Evolutionary conservation across 371 early-diverging fungal species (phyloP).

Genomic region (Mucor velutinosus): DNA sequence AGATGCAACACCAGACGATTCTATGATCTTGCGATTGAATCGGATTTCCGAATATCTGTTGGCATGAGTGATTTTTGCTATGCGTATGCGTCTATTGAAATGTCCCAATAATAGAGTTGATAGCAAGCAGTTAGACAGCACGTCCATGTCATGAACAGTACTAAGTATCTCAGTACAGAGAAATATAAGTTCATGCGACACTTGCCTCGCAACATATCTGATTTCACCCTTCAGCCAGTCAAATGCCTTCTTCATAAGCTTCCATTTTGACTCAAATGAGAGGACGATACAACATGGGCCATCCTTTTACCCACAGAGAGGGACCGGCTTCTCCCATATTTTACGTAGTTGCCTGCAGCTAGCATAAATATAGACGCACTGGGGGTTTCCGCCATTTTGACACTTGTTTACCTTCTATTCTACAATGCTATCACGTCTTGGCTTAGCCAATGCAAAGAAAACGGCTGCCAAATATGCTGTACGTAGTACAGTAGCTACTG

Average conservation of each 20-base stretch:
- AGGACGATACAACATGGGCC: not conserved
- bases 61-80: slow-evolving; percentile 90
- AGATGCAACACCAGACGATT: too few species aligned
- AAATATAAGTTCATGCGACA: slow-evolving; percentile 18
- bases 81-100: slow-evolving; percentile 91
- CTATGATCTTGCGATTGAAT: slow-evolving; percentile 50
- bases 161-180: slow-evolving; percentile 67
- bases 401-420: not conserved
- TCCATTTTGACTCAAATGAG: not conserved
- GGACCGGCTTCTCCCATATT: slow-evolving; percentile 1
- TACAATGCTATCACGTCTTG: not conserved
- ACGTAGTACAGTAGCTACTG: slow-evolving; percentile 9
- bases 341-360: not conserved
- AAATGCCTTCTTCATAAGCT: not conserved
- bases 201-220: slow-evolving; percentile 57
- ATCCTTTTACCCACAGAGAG: not conserved
- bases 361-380: slow-evolving; percentile 2
- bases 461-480: slow-evolving; percentile 3
- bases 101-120: slow-evolving; percentile 89
- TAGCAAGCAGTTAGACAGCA: slow-evolving; percentile 72
- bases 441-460: not conserved
- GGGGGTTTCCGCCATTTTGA: not conserved
- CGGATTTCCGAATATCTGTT: slow-evolving; percentile 86
- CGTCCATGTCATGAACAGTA: slow-evolving; percentile 80
- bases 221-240: not conserved